Base-by-base conservation (phyloP, 306 rosid genomes). In the Castanea mollissima region DNA sequence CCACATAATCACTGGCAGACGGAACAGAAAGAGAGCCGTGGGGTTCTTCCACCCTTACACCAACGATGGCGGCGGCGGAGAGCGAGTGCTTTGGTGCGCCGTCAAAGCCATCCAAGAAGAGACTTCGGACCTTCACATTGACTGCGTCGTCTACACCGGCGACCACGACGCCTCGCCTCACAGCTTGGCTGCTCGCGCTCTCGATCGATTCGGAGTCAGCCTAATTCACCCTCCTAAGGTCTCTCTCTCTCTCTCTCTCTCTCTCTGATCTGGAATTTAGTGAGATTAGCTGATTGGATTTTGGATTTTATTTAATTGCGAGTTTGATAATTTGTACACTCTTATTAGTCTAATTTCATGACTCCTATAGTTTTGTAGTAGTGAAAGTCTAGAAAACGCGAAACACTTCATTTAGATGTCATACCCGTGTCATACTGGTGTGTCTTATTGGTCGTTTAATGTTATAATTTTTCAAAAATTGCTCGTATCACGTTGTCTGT, bases 41-140 rank as follows among this genome's bases (percentile, higher is more conserved):
- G 98, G 87, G 2, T 95, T 93, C 93, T 93, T 95, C 89, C 98
- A 95, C 68, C 99, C 98, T 3, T 95, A 85, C 86, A 93, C 99
- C 82, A 93, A 93, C 79, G 97, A 92, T 55, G 98, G 97, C 11
- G 98, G 97, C 56, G 99, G 98, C 15, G 98, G 99, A 5, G 99
- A 95, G 79, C 81, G 97, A 74, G 98, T 95, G 16, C 84, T 95
- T 5, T 95, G 99, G 99, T 93, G 98, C 77, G 96, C 96, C 55
- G 94, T 95, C 55, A 95, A 86, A 89, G 94, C 91, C 62, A 60
- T 93, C 74, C 97, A 95, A 74, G 98, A 93, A 5, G 90, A 85
- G 44, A 41, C 46, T 41, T 2, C 11, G 46, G 80, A 68, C 74
- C 92, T 90, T 32, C 77, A 59, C 76, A 90, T 95, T 34, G 87